Evolutionary conservation across 1,139 yeast species (phyloP), one percentile per base, ranked within the genome.

Genomic region (Geotrichum bryndzae): DNA sequence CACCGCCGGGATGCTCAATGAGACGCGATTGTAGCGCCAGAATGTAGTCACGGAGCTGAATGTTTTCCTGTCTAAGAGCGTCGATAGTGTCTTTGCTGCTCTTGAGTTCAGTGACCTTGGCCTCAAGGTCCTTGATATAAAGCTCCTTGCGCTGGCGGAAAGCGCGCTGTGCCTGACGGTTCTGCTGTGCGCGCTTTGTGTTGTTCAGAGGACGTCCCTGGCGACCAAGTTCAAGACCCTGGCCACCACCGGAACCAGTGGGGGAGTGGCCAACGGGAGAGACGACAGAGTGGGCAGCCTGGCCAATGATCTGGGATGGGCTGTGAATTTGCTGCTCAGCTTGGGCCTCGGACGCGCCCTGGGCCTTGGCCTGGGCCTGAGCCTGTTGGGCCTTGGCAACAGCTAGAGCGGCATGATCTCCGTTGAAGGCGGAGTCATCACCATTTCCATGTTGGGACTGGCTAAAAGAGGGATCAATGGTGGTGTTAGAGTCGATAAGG

Each of bases 161-260:
- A 11, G 96, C 96, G 68, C 89, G 83, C 74, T 90, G 97, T 0
- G 97, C 96, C 64, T 84, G 86, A 70, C 97, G 79, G 76, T 90
- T 90, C 74, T 90, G 97, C 22, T 87, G 90, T 1, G 97, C 96
- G 66, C 97, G 82, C 74, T 88, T 89, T 52, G 95, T 84, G 64
- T 79, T 81, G 15, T 86, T 81, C 51, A 87, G 76, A 7, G 82
- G 82, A 65, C 84, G 81, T 11, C 82, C 82, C 56, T 72, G 71
- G 53, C 74, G 67, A 56, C 57, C 62, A 35, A 68, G 27, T 18
- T 59, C 64, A 11, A 51, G 51, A 35, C 54, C 50, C 54, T 58
- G 57, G 7, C 51, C 35, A 8, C 54, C 13, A n/a, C 33, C 57
- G 7, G 41, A 38, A 31, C 51, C 41, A 10, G 57, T 46, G 10